phyloP scores from a whole-genome alignment of 2,329 filamentous ascomycete species.

The Calonectria ilicicola region DNA sequence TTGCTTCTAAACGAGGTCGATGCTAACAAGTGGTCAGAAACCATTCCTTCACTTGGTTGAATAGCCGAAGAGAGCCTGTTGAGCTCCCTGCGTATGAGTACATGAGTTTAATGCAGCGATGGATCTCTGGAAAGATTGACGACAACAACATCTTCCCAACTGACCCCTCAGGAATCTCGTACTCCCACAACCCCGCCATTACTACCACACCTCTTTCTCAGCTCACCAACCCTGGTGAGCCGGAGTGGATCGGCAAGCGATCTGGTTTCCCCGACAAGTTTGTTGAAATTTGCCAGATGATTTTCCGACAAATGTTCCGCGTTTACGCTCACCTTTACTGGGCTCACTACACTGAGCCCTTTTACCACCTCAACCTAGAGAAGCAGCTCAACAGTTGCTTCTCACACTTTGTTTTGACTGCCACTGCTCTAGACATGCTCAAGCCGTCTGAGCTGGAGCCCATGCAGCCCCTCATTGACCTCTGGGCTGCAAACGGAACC shows the following conservation, averaged over 20 bases:
- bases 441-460: conserved; percentile 92
- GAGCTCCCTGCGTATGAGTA: conserved; percentile 94
- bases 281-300: conserved; percentile 88
- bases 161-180: conserved; percentile 78
- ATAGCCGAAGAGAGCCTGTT: conserved; percentile 86
- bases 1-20: not conserved
- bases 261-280: conserved; percentile 95
- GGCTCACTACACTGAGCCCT: conserved; percentile 88
- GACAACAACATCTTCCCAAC: conserved; percentile 92
- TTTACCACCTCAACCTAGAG: conserved; percentile 84
- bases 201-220: conserved; percentile 71
- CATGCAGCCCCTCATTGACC: conserved; percentile 93
- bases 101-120: conserved; percentile 95
- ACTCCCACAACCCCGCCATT: conserved; percentile 71
- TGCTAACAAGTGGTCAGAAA: conserved; percentile 63
- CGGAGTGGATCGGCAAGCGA: conserved; percentile 88
- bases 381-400: conserved; percentile 90
- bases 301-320: conserved; percentile 98
- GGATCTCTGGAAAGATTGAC: conserved; percentile 96
- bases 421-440: conserved; percentile 85
- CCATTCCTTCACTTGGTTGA: conserved; percentile 96
- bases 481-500: conserved; percentile 90
- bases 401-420: conserved; percentile 84
- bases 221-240: conserved; percentile 70
- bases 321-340: conserved; percentile 99